Conservation (phyloP, 2,329 filamentous ascomycete species). For the Colletotrichum spaethianum region DNA sequence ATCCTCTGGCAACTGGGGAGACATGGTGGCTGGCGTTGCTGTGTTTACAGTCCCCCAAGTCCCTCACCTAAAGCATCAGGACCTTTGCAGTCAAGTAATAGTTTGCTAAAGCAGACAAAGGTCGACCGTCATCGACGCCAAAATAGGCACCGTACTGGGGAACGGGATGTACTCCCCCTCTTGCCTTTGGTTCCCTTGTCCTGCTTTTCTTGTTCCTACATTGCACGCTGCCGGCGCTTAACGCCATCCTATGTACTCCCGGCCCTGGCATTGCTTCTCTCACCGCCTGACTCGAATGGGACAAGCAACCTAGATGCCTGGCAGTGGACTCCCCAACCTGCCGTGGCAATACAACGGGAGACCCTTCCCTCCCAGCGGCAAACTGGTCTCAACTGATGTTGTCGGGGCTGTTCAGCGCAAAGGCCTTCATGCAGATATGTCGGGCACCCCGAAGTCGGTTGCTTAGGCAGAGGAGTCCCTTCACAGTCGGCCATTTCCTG, state of each 20-base stretch:
- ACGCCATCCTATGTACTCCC: neutral
- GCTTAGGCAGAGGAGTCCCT: neutral
- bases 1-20: neutral
- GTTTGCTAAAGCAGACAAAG: constrained; percentile 3
- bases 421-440: constrained; percentile 25
- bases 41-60: neutral
- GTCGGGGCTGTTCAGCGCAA: constrained; percentile 17
- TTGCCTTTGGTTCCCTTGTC: neutral
- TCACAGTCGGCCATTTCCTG: neutral
- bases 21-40: constrained; percentile 15
- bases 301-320: constrained; percentile 36
- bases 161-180: neutral
- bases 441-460: constrained; percentile 34
- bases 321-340: constrained; percentile 32
- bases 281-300: constrained; percentile 41
- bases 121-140: neutral
- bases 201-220: neutral
- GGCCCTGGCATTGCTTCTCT: constrained; percentile 20
- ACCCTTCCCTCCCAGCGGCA: constrained; percentile 31
- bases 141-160: neutral
- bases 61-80: neutral
- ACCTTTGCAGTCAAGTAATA: neutral
- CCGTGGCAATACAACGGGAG: constrained; percentile 36
- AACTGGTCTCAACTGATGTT: constrained; percentile 31
- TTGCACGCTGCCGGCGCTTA: constrained; percentile 17